These are phyloP conservation scores for Ophiocordyceps unilateralis DNA, from an alignment of 2,329 filamentous ascomycete genomes.

Conservation along the genomic window DNA sequence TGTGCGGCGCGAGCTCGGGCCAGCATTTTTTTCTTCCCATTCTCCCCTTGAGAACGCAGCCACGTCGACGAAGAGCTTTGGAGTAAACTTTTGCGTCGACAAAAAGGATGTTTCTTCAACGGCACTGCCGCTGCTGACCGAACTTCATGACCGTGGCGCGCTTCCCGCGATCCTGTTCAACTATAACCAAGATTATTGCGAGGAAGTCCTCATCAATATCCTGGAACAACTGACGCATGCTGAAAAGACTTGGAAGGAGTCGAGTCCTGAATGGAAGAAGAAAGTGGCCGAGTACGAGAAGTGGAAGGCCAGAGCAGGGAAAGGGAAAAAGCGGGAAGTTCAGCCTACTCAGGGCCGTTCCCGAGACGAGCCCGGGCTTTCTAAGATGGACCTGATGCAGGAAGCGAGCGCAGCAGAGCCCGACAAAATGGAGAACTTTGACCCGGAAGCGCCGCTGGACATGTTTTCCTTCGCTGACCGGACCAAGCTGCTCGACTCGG, in stretches of 20 bases:
- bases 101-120: background rate
- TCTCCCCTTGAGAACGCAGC: background rate
- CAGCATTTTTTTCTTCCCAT: background rate
- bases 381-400: constrained; percentile 39
- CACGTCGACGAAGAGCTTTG: background rate
- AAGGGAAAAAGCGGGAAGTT: constrained; percentile 5
- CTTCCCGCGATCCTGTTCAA: constrained; percentile 65
- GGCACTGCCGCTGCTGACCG: constrained; percentile 8
- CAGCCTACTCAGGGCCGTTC: constrained; percentile 16
- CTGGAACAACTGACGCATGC: constrained; percentile 26
- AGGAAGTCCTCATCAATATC: constrained; percentile 35
- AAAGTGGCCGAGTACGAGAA: constrained; percentile 34
- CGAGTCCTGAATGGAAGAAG: constrained; percentile 40
- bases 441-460: constrained; percentile 45
- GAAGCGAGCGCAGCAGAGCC: constrained; percentile 31
- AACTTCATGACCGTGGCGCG: constrained; percentile 44
- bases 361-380: constrained; percentile 11
- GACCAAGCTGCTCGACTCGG: constrained; percentile 37
- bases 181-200: constrained; percentile 51
- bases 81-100: background rate
- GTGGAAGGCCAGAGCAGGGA: constrained; percentile 32
- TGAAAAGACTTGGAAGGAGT: constrained; percentile 32
- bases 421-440: constrained; percentile 45
- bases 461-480: constrained; percentile 50
- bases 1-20: constrained; percentile 27